A percentile compares a stretch with the other conserved stretches of the same genome.
phyloP scores from a whole-genome alignment of 129 eudicot species.

The Smallanthus sonchifolius region DNA sequence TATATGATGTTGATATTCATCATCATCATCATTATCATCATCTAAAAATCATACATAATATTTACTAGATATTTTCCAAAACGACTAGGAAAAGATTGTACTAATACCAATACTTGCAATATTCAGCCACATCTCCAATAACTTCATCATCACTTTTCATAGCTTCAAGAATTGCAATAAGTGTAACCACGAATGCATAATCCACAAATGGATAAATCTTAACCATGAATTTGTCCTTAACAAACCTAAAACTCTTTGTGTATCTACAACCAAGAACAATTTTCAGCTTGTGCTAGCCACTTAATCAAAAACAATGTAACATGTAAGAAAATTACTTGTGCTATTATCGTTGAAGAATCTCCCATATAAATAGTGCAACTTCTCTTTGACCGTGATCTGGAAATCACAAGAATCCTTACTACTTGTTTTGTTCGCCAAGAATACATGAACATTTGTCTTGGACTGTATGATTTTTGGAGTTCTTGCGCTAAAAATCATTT shows the following conservation, averaged over 20 bases:
- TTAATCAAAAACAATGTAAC: neutral
- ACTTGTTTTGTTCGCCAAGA: neutral
- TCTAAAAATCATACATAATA: neutral
- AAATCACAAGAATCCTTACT: constrained; percentile 6
- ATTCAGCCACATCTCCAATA: neutral
- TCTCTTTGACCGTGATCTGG: constrained; percentile 2
- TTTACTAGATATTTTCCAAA: neutral
- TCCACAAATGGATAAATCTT: neutral
- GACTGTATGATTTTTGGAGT: constrained; percentile 1
- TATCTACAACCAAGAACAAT: neutral
- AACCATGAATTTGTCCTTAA: constrained; percentile 9
- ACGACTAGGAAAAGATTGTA: neutral
- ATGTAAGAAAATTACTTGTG: neutral
- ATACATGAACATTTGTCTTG: neutral
- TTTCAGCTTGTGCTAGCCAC: no score
- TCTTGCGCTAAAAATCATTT: neutral
- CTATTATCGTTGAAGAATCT: constrained; percentile 3
- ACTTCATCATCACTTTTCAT: neutral
- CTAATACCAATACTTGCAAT: neutral
- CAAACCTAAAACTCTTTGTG: neutral
- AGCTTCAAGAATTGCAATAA: constrained; percentile 8
- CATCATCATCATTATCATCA: neutral
- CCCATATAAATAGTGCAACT: neutral
- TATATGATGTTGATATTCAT: neutral
- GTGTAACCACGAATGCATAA: neutral